These are phyloP conservation scores for Haplosporangium sp. DNA, from an alignment of 371 early-diverging fungal species.

Conservation along the genomic window DNA sequence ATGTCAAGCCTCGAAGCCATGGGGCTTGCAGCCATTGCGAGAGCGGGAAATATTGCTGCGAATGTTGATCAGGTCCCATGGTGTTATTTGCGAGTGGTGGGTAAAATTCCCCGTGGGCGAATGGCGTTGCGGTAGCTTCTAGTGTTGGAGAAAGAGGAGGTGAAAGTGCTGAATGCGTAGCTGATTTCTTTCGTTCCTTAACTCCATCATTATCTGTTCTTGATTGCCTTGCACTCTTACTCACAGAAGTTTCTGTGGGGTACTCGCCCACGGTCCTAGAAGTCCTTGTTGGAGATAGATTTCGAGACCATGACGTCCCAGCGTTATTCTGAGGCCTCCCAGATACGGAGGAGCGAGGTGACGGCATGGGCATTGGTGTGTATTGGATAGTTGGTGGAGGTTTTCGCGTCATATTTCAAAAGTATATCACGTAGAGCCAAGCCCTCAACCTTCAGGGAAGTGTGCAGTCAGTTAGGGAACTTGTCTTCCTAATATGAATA, in stretches of 20 bases:
- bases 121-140: conserved; percentile 41
- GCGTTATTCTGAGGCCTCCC: conserved; percentile 1
- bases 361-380: conserved; percentile 23
- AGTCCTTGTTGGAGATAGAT: conserved; percentile 17
- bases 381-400: conserved; percentile 15
- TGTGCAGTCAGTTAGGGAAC: background rate
- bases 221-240: conserved; percentile 3
- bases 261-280: conserved; percentile 28
- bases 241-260: conserved; percentile 11
- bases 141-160: conserved; percentile 46
- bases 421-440: background rate
- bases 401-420: conserved; percentile 16
- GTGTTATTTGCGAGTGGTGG: conserved; percentile 28
- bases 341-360: conserved; percentile 9
- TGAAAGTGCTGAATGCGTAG: conserved; percentile 12
- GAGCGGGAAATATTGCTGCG: conserved; percentile 43
- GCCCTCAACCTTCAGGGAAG: background rate
- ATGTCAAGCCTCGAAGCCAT: conserved; percentile 37
- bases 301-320: conserved; percentile 2
- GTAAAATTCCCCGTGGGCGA: conserved; percentile 31
- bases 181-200: background rate
- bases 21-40: conserved; percentile 56
- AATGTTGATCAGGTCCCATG: conserved; percentile 12
- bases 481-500: background rate
- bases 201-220: conserved; percentile 6